Conservation (phyloP, 495 filamentous ascomycete species). For the Lophiostoma macrostomum region DNA sequence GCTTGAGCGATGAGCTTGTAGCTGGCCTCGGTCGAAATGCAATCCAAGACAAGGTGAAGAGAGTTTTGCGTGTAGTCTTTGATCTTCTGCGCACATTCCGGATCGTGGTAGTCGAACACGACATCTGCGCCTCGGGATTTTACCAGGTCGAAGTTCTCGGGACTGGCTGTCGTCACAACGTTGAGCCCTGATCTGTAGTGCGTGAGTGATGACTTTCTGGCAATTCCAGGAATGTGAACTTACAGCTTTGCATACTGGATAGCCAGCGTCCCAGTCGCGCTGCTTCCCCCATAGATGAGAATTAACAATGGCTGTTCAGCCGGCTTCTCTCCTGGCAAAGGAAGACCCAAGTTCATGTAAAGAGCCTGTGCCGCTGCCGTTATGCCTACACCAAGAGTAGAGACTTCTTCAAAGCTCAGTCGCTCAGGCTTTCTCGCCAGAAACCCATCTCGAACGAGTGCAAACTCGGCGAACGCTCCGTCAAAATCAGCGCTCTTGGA, state of each 20-base stretch:
- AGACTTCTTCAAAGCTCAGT: conserved; percentile 52
- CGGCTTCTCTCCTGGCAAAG: conserved; percentile 33
- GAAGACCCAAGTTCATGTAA: conserved; percentile 46
- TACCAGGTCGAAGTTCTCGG: conserved; percentile 52
- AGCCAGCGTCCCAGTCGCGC: conserved; percentile 51
- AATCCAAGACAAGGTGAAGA: conserved; percentile 34
- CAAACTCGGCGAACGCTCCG: conserved; percentile 55
- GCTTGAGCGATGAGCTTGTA: conserved; percentile 1
- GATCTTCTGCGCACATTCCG: conserved; percentile 44
- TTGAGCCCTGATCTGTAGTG: conserved; percentile 12
- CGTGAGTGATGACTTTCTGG: conserved; percentile 52
- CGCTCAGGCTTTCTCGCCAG: conserved; percentile 54
- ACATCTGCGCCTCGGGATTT: conserved; percentile 47
- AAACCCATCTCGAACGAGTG: conserved; percentile 48
- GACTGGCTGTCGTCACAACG: conserved; percentile 26
- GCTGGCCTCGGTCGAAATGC: conserved; percentile 24
- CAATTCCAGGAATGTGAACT: conserved; percentile 40
- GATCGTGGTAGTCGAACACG: conserved; percentile 53
- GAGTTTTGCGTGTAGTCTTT: conserved; percentile 33
- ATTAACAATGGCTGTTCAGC: conserved; percentile 34
- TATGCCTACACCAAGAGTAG: conserved; percentile 54
- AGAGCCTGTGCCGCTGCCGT: conserved; percentile 46
- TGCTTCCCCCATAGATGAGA: conserved; percentile 51
- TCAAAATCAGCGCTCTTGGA: no score
- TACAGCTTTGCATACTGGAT: conserved; percentile 54